Evolutionary conservation across 495 filamentous ascomycete genomes (phyloP).

Genomic region (Aspergillus bridgeri): DNA sequence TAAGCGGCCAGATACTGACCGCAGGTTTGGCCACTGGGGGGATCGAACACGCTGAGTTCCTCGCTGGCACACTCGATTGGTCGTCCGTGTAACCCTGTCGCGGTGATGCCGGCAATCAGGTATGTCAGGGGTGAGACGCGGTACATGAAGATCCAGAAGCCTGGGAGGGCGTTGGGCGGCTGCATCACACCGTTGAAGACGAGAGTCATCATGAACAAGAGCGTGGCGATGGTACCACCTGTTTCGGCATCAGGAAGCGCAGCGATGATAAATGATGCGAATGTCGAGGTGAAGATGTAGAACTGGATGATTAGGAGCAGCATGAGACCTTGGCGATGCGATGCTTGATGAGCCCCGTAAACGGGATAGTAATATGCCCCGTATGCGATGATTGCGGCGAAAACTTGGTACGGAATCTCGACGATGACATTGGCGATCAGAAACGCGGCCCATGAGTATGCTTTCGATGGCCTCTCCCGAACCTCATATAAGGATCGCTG

Average conservation of each 20-base stretch:
- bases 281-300: conserved; percentile 67
- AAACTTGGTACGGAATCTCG: conserved; percentile 67
- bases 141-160: conserved; percentile 62
- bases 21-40: conserved; percentile 49
- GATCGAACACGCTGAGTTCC: conserved; percentile 51
- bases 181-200: conserved; percentile 62
- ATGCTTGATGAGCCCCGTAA: conserved; percentile 36
- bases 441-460: conserved; percentile 72
- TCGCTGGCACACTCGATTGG: conserved; percentile 39
- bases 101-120: conserved; percentile 50
- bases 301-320: conserved; percentile 57
- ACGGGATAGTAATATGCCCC: conserved; percentile 62
- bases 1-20: conserved; percentile 43
- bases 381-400: conserved; percentile 57
- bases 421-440: conserved; percentile 65
- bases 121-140: conserved; percentile 55
- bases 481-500: conserved; percentile 66
- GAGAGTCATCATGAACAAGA: conserved; percentile 58
- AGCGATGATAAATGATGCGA: conserved; percentile 55
- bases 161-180: conserved; percentile 44
- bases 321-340: conserved; percentile 44
- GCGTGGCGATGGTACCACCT: conserved; percentile 53
- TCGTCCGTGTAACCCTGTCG: conserved; percentile 43
- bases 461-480: conserved; percentile 64
- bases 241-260: conserved; percentile 52